A percentile compares a stretch with the other conserved stretches of the same genome.
These are phyloP conservation scores for Cryptococcus sp. DNA, from an alignment of 1,284 basidiomycete species.

Conservation along the genomic window DNA sequence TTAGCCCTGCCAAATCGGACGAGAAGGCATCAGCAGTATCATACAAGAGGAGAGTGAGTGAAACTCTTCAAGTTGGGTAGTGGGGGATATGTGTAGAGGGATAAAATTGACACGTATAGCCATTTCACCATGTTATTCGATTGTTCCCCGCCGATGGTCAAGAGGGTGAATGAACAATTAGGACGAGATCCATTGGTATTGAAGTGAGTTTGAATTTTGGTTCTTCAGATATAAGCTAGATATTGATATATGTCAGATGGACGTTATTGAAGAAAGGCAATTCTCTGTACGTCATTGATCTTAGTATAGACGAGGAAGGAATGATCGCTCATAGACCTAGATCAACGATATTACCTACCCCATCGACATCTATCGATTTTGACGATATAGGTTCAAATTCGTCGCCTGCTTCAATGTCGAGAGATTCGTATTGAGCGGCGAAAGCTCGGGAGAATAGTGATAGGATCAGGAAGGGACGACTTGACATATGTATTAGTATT, in stretches of 20 bases:
- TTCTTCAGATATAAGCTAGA: not conserved
- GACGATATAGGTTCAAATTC: not conserved
- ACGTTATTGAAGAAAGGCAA: constrained; percentile 36
- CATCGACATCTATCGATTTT: not conserved
- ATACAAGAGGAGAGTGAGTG: constrained; percentile 47
- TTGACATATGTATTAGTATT: too few species aligned
- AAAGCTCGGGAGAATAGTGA: not conserved
- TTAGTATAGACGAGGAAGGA: not conserved
- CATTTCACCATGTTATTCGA: constrained; percentile 47
- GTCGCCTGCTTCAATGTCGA: not conserved
- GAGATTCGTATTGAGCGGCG: not conserved
- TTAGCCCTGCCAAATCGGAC: constrained; percentile 39
- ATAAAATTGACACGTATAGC: constrained; percentile 13
- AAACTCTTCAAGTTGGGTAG: not conserved
- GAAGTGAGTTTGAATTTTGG: constrained; percentile 13
- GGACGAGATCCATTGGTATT: constrained; percentile 42
- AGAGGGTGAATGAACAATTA: constrained; percentile 39
- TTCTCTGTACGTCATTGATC: constrained; percentile 27
- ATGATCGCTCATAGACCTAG: not conserved
- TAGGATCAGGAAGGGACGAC: not conserved
- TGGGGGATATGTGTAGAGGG: not conserved
- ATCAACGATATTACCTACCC: not conserved
- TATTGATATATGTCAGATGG: constrained; percentile 23
- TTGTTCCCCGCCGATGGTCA: constrained; percentile 43
- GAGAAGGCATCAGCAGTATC: constrained; percentile 44